phyloP scores from a whole-genome alignment of 202 grass and related monocot genomes.

The Musa balbisiana region DNA sequence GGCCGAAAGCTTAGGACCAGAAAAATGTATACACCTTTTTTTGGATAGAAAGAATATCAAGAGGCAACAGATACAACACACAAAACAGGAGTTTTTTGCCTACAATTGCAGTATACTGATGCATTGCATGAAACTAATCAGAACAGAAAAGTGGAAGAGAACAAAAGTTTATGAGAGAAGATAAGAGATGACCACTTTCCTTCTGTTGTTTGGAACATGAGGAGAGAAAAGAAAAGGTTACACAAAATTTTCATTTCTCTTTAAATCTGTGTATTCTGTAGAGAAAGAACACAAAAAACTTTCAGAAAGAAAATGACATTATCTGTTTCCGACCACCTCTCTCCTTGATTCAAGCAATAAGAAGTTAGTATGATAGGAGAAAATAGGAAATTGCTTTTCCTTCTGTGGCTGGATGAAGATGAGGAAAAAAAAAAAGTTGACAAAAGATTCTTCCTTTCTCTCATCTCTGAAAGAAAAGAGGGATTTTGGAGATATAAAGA shows the following conservation, averaged over 20 bases:
- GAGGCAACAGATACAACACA: neutral
- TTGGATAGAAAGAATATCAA: neutral
- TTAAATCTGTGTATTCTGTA: too few relatives aligned
- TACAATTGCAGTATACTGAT: too few relatives aligned
- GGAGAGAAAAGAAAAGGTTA: too few relatives aligned
- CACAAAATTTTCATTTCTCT: too few relatives aligned
- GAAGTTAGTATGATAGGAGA: neutral
- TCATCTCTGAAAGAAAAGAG: neutral
- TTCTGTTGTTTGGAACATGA: too few relatives aligned
- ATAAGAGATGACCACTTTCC: neutral
- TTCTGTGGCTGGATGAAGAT: neutral
- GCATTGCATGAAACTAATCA: too few relatives aligned
- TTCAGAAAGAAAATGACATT: too few relatives aligned
- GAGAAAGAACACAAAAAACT: too few relatives aligned
- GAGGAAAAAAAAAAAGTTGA: neutral
- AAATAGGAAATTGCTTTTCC: neutral
- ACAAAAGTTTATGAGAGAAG: neutral
- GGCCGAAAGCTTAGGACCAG: neutral
- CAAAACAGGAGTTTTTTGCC: neutral
- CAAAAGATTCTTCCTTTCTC: neutral
- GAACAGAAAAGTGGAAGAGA: neutral
- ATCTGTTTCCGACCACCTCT: too few relatives aligned
- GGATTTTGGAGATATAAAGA: too few relatives aligned
- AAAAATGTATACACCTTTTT: neutral
- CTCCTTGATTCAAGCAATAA: neutral